These are phyloP conservation scores for Vigna radiata DNA, from an alignment of 306 rosid genomes.

Conservation along the genomic window DNA sequence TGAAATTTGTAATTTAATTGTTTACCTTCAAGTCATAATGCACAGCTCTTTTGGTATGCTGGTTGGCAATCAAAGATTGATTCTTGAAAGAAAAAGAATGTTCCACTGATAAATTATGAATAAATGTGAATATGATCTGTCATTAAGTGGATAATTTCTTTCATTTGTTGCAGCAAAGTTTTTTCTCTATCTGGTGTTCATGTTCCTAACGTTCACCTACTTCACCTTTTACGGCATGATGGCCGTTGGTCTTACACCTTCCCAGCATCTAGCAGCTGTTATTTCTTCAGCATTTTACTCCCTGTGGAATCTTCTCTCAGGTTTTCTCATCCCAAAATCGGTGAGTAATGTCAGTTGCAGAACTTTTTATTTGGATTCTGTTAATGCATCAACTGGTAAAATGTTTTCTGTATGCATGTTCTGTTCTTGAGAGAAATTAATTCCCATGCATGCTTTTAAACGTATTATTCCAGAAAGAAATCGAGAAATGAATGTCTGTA, in stretches of 20 bases:
- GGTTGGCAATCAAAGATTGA: neutral
- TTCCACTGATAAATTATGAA: neutral
- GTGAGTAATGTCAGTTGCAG: constrained; percentile 57
- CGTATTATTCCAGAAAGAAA: neutral
- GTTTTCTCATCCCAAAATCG: constrained; percentile 86
- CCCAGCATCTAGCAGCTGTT: constrained; percentile 82
- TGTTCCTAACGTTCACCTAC: constrained; percentile 96
- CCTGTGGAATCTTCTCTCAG: constrained; percentile 94
- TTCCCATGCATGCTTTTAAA: neutral
- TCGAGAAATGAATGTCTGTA: neutral
- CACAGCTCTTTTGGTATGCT: neutral
- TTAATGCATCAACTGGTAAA: constrained; percentile 16
- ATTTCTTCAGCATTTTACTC: constrained; percentile 96
- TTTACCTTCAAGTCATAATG: neutral
- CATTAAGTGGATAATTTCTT: constrained; percentile 2
- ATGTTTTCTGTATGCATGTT: neutral
- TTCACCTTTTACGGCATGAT: constrained; percentile 96
- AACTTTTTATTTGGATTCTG: neutral
- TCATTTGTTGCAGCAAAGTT: constrained; percentile 70
- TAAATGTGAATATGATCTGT: neutral
- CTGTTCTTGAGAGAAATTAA: neutral
- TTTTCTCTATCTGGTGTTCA: constrained; percentile 72
- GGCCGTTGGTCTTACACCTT: constrained; percentile 89
- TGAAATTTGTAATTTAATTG: neutral
- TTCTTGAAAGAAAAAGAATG: neutral